phyloP scores from a whole-genome alignment of 495 filamentous ascomycete genomes.

The Daldinia grandis region DNA sequence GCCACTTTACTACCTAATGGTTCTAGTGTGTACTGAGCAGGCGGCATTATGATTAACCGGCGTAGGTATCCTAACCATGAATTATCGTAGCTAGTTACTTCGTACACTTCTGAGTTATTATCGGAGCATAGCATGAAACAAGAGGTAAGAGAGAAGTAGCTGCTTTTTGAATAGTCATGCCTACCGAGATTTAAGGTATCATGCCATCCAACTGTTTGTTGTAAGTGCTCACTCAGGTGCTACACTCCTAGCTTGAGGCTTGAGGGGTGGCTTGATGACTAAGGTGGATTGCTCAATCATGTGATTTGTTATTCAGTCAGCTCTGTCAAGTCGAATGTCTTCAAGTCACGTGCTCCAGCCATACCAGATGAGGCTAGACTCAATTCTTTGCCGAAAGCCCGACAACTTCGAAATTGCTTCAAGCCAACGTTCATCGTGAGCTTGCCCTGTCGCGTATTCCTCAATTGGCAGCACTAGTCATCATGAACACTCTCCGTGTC shows the following conservation, averaged over 20 bases:
- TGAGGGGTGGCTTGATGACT: conserved; percentile 14
- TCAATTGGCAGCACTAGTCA: conserved; percentile 63
- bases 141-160: too few species aligned
- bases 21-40: not conserved
- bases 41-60: not conserved
- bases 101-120: too few species aligned
- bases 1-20: not conserved
- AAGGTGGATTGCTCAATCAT: conserved; percentile 15
- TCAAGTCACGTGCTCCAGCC: conserved; percentile 27
- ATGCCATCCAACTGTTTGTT: not conserved
- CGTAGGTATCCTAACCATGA: not conserved
- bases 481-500: conserved; percentile 92
- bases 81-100: too few species aligned
- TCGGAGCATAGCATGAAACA: too few species aligned
- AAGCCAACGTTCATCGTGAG: conserved; percentile 45
- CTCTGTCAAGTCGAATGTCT: not conserved
- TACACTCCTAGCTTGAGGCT: not conserved
- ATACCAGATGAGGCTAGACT: conserved; percentile 32
- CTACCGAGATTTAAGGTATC: not conserved
- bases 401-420: conserved; percentile 55
- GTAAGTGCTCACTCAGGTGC: not conserved
- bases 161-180: too few species aligned
- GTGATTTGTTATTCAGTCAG: not conserved
- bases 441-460: conserved; percentile 44
- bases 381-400: conserved; percentile 48